Evolutionary conservation across 1,284 basidiomycete genomes (phyloP), one percentile per base, ranked within the genome.

Genomic region (Naganishia sp.): DNA sequence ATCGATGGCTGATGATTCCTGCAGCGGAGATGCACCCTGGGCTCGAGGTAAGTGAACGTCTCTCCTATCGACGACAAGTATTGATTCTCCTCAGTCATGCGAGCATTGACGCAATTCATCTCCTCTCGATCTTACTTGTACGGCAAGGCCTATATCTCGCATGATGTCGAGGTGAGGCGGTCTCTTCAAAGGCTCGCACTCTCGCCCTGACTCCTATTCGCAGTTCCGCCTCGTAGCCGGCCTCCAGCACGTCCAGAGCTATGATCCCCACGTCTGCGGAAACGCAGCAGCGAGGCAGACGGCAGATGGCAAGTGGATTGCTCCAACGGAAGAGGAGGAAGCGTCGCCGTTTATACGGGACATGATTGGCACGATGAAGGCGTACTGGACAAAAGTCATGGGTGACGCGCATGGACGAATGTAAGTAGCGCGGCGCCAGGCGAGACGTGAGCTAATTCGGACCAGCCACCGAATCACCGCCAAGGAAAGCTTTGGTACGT

Each of bases 401-500:
- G 48, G 59, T n/a, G 48, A 61, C 25, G 59, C 59, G 39, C 59
- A 61, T 18, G 59, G 48, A 16, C 21, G 59, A 46, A 61, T 39
- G 59, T 61, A 48, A 61, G 59, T 60, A 10, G 21, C 31, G 7
- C 36, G 18, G n/a, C n/a, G 10, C 3, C 23, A 33, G n/a, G 10
- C 21, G 54, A 13, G 21, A 13, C 18, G 39, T 28, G 13, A 15
- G 18, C 28, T 23, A 5, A 48, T 49, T 2, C 10, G 21, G 1
- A 3, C 3, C n/a, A 61, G 59, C 28, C 59, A 61, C 18, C 49
- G 48, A 36, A 61, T 61, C 49, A 61, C 59, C 48, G 59, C 59
- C 21, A 61, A 61, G 25, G 59, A 61, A 33, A 61, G 59, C 28
- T 50, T 61, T n/a, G 59, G 59, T 61, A 61, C 16, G 53, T 55